Evolutionary conservation across 1,284 basidiomycete genomes (phyloP).

Genomic region (Microbotryomycetes sp.): DNA sequence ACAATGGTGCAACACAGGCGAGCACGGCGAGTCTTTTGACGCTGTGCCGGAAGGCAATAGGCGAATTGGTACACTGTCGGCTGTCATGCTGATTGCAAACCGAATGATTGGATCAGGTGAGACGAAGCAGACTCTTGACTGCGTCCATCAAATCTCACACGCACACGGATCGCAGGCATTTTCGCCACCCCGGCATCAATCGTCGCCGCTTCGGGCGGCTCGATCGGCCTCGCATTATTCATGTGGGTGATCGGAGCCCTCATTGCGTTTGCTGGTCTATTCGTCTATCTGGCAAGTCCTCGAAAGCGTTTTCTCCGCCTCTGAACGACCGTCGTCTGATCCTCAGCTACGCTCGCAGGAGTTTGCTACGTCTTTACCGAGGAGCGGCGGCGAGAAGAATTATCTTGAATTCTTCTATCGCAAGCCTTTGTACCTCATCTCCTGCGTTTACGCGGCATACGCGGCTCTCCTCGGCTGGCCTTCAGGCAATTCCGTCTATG

Average conservation of each 20-base stretch:
- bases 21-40: conserved; percentile 34
- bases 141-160: not conserved
- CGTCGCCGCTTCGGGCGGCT: conserved; percentile 6
- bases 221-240: conserved; percentile 26
- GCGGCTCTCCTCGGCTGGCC: conserved; percentile 41
- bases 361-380: conserved; percentile 11
- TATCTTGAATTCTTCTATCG: conserved; percentile 36
- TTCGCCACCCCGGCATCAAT: conserved; percentile 30
- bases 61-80: conserved; percentile 47
- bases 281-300: conserved; percentile 45
- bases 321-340: conserved; percentile 10
- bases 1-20: not conserved
- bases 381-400: conserved; percentile 34
- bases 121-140: conserved; percentile 8
- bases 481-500: conserved; percentile 44
- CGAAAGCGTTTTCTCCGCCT: not conserved
- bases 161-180: too few relatives aligned
- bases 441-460: conserved; percentile 34
- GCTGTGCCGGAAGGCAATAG: conserved; percentile 32
- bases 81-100: conserved; percentile 64
- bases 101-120: conserved; percentile 70
- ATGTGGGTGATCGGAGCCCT: conserved; percentile 34
- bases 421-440: conserved; percentile 31
- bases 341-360: conserved; percentile 24
- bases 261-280: conserved; percentile 39